A percentile compares a stretch with the other conserved stretches of the same genome.
phyloP scores from a whole-genome alignment of 2,329 filamentous ascomycete genomes.

The Colletotrichum truncatum region DNA sequence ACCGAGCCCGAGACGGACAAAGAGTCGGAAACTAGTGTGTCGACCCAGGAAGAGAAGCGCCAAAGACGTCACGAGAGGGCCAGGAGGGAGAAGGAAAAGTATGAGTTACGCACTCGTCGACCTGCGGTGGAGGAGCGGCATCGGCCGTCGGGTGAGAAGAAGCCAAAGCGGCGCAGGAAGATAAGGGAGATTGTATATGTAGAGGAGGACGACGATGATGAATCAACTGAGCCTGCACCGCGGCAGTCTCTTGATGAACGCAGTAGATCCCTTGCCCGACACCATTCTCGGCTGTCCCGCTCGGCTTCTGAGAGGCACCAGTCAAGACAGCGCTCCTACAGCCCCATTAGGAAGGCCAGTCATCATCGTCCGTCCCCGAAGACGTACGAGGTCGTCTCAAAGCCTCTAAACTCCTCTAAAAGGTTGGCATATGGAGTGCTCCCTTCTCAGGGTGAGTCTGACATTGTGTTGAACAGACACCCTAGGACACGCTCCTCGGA shows the following conservation, averaged over 20 bases:
- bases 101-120: not conserved
- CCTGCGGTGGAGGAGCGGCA: conserved; percentile 23
- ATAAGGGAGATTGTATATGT: conserved; percentile 22
- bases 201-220: conserved; percentile 22
- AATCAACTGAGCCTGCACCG: conserved; percentile 8
- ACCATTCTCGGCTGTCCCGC: conserved; percentile 27
- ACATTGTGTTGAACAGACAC: conserved; percentile 4
- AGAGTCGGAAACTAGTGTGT: conserved; percentile 47
- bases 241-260: conserved; percentile 14
- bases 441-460: not conserved
- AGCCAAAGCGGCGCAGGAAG: conserved; percentile 14
- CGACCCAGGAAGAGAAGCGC: conserved; percentile 41
- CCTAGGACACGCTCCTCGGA: conserved; percentile 11
- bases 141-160: conserved; percentile 29
- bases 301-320: conserved; percentile 20
- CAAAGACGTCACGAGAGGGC: conserved; percentile 25
- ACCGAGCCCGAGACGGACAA: conserved; percentile 47
- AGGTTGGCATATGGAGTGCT: not conserved
- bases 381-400: conserved; percentile 9
- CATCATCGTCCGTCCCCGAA: conserved; percentile 8
- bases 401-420: conserved; percentile 17
- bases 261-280: conserved; percentile 16
- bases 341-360: conserved; percentile 9
- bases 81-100: conserved; percentile 8
- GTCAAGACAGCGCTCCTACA: conserved; percentile 17